These are phyloP conservation scores for Exsudoporus frostii DNA, from an alignment of 768 basidiomycete species.

Conservation along the genomic window DNA sequence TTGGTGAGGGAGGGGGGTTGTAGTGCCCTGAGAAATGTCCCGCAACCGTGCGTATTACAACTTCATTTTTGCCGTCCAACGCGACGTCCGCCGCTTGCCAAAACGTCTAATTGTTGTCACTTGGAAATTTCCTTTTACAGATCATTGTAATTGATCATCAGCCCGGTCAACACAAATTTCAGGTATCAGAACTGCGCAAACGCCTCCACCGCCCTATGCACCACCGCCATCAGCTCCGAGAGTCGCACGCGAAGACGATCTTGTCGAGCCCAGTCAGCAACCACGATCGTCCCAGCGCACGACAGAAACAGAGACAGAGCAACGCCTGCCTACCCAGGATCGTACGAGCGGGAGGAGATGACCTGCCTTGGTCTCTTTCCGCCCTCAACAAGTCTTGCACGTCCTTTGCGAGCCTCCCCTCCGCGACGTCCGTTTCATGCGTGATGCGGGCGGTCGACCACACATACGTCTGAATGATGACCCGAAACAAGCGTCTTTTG, in stretches of 20 bases:
- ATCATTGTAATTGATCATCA: not conserved
- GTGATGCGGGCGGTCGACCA: constrained; percentile 28
- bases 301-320: not conserved
- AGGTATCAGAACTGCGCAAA: constrained; percentile 20
- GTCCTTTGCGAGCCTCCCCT: constrained; percentile 9
- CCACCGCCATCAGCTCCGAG: constrained; percentile 25
- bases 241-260: constrained; percentile 23
- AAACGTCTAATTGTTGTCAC: constrained; percentile 10
- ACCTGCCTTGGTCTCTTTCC: constrained; percentile 35
- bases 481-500: constrained; percentile 17
- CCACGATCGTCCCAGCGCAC: not conserved
- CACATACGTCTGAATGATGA: constrained; percentile 14
- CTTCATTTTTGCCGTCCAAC: constrained; percentile 9
- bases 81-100: constrained; percentile 12
- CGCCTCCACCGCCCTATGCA: constrained; percentile 26
- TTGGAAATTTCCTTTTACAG: constrained; percentile 30
- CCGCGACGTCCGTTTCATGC: constrained; percentile 15
- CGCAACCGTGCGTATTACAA: not conserved
- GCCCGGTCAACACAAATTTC: not conserved
- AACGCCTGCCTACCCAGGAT: constrained; percentile 24
- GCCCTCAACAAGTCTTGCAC: constrained; percentile 19
- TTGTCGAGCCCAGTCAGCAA: constrained; percentile 20
- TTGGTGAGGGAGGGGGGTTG: too few relatives aligned
- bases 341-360: constrained; percentile 16
- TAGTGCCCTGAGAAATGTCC: constrained; percentile 8